phyloP scores from a whole-genome alignment of 176 grass and related monocot genomes.

The Phoenix roebelenii region DNA sequence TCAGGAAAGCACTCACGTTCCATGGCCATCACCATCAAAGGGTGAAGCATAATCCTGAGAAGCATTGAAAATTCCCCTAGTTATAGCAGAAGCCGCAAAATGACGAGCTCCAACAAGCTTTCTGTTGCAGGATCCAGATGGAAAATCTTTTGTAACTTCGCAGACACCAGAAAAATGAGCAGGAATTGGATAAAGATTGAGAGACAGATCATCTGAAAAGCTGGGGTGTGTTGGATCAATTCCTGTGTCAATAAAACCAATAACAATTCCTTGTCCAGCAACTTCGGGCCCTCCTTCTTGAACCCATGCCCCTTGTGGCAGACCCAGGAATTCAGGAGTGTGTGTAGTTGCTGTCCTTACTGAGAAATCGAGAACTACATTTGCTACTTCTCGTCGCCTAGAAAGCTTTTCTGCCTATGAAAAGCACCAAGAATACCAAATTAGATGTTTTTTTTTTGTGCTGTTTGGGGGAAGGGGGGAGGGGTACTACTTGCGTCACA shows the following conservation, averaged over 20 bases:
- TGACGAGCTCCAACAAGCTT: constrained; percentile 94
- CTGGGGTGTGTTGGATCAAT: constrained; percentile 86
- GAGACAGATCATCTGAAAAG: constrained; percentile 60
- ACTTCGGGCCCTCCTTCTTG: constrained; percentile 76
- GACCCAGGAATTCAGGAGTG: constrained; percentile 86
- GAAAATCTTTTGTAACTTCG: constrained; percentile 93
- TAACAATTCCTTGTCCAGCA: constrained; percentile 75
- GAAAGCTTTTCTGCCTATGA: constrained; percentile 76
- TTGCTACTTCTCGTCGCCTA: constrained; percentile 69
- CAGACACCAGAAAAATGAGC: constrained; percentile 77
- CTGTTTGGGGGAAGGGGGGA: too few relatives aligned
- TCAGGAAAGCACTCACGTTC: constrained; percentile 51
- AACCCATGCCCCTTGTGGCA: constrained; percentile 84
- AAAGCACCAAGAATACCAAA: constrained; percentile 25
- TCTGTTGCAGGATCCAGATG: constrained; percentile 92
- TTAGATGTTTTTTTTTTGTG: too few relatives aligned
- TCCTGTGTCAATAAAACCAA: constrained; percentile 91
- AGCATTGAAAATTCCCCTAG: constrained; percentile 76
- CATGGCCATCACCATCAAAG: constrained; percentile 92
- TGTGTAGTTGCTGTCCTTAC: constrained; percentile 88
- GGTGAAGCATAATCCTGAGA: constrained; percentile 89
- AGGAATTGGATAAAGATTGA: constrained; percentile 66
- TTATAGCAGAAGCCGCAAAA: constrained; percentile 99
- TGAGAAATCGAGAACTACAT: constrained; percentile 78
- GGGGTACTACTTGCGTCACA: too few relatives aligned